Conservation (phyloP, 371 early-diverging fungal genomes). For the Catenaria anguillulae region DNA sequence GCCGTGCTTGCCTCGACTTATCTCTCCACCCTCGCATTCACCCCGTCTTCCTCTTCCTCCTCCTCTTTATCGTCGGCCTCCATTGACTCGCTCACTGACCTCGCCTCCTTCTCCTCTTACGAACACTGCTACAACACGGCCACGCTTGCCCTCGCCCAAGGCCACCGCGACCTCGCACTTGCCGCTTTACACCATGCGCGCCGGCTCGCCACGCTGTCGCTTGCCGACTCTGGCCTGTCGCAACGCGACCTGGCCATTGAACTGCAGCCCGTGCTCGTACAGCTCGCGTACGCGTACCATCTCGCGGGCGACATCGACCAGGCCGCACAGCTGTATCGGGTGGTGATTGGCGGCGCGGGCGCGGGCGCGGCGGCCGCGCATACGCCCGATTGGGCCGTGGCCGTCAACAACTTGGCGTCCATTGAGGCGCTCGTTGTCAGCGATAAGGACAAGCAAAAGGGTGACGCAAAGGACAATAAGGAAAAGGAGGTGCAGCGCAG, state of each 20-base stretch:
- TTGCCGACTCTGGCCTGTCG: too few relatives aligned
- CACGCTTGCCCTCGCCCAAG: conserved; percentile 38
- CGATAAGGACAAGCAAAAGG: too few relatives aligned
- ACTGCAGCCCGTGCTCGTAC: conserved; percentile 45
- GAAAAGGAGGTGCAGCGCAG: too few relatives aligned
- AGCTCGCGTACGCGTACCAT: conserved; percentile 59
- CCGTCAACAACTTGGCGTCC: conserved; percentile 49
- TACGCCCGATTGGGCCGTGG: conserved; percentile 44
- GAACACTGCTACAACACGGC: conserved; percentile 57
- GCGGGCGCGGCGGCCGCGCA: too few relatives aligned
- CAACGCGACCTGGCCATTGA: conserved; percentile 45
- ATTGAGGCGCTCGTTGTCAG: conserved; percentile 37
- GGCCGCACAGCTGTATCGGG: conserved; percentile 18
- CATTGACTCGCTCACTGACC: conserved; percentile 17
- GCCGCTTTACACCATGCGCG: conserved; percentile 11
- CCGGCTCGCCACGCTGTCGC: conserved; percentile 25
- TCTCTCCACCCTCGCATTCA: conserved; percentile 19
- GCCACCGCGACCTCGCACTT: conserved; percentile 18
- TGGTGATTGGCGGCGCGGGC: conserved; percentile 13
- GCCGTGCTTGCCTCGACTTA: conserved; percentile 49
- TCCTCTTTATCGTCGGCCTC: conserved; percentile 8
- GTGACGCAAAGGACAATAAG: too few relatives aligned
- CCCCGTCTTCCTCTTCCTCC: too few relatives aligned
- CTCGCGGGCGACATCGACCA: conserved; percentile 36
- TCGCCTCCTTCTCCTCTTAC: conserved; percentile 32